Conservation (phyloP, 2,329 filamentous ascomycete species). For the Cytospora chrysosperma region DNA sequence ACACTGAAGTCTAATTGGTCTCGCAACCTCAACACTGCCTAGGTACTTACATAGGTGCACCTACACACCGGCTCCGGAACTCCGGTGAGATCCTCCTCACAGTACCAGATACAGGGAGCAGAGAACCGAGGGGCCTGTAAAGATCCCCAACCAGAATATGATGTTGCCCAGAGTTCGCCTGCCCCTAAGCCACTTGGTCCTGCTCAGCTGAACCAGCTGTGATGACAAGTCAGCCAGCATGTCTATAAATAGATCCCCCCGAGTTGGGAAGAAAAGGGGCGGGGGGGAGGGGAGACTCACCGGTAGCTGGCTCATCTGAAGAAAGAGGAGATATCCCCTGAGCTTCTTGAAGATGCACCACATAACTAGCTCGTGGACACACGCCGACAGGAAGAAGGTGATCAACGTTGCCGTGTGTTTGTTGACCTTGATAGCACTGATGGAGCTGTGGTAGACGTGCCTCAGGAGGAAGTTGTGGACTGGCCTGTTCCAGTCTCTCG, state of each 20-base stretch:
- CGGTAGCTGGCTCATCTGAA: conserved; percentile 74
- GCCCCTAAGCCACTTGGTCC: conserved; percentile 64
- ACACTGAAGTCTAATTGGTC: too few species aligned
- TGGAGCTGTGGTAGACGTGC: conserved; percentile 77
- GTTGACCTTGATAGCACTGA: conserved; percentile 69
- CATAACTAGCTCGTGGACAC: conserved; percentile 76
- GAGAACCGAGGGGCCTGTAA: conserved; percentile 69
- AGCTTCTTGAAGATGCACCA: conserved; percentile 78
- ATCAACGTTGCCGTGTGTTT: conserved; percentile 71
- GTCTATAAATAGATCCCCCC: neutral
- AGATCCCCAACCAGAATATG: conserved; percentile 77
- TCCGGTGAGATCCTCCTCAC: conserved; percentile 29
- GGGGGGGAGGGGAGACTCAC: conserved; percentile 38
- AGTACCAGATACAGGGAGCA: conserved; percentile 61
- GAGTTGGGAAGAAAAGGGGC: neutral
- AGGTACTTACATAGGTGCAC: too few species aligned
- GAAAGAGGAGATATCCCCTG: conserved; percentile 68
- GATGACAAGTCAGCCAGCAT: conserved; percentile 1
- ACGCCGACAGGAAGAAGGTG: conserved; percentile 70
- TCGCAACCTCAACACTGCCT: too few species aligned
- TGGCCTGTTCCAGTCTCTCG: conserved; percentile 76
- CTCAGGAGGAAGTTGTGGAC: conserved; percentile 76
- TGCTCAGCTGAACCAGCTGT: conserved; percentile 62
- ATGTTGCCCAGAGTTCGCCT: conserved; percentile 67
- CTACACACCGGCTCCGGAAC: too few species aligned